Evolutionary conservation across 306 rosid genomes (phyloP).

Genomic region (Trichosanthes cucumerina): DNA sequence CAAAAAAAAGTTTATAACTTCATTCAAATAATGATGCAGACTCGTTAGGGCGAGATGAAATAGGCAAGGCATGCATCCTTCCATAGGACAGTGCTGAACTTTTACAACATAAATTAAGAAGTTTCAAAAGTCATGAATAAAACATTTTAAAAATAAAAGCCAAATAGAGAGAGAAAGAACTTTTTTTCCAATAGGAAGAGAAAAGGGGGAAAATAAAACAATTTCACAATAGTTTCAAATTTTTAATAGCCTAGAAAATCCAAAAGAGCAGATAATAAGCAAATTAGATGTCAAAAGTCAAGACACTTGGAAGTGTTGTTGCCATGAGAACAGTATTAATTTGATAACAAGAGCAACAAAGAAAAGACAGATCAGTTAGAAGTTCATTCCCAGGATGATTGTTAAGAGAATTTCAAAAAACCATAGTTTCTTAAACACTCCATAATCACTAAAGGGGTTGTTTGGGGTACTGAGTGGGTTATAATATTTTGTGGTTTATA

Average conservation of each 20-base stretch:
- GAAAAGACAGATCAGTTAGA: neutral
- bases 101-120: neutral
- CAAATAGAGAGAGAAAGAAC: neutral
- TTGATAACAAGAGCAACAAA: neutral
- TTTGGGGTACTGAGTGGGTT: too few species aligned
- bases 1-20: neutral
- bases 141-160: neutral
- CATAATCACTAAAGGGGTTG: neutral
- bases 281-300: neutral
- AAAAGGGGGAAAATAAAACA: neutral
- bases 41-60: neutral
- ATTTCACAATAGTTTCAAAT: neutral
- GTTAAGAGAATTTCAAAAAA: neutral
- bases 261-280: neutral
- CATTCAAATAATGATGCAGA: neutral
- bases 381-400: neutral
- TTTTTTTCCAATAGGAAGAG: neutral
- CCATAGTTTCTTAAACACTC: neutral
- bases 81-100: neutral
- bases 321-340: neutral
- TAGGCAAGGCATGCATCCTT: neutral
- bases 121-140: neutral
- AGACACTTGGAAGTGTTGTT: neutral
- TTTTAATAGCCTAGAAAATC: constrained; percentile 1
- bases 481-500: too few species aligned